Conservation (phyloP, 208 protist genomes). For the Leishmania arabica region DNA sequence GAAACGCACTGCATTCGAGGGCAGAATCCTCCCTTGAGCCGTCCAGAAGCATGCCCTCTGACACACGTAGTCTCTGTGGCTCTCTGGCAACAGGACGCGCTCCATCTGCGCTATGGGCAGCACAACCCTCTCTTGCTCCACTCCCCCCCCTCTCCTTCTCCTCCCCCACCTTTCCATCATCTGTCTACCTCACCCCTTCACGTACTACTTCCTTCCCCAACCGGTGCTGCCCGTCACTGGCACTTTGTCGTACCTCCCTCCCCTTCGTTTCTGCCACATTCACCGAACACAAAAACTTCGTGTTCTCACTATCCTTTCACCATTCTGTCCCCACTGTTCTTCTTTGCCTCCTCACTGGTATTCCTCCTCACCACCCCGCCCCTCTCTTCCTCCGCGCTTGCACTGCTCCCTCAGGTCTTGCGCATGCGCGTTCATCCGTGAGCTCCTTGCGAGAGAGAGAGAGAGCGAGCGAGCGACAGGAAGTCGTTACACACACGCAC, state of each 20-base stretch:
- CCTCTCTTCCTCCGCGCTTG: neutral
- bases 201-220: neutral
- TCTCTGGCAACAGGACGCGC: neutral
- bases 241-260: neutral
- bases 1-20: neutral
- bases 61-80: neutral
- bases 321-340: neutral
- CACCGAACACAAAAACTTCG: neutral
- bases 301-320: neutral
- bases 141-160: neutral
- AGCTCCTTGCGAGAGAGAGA: no score
- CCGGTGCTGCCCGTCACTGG: neutral
- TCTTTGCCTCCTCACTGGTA: neutral
- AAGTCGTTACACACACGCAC: neutral
- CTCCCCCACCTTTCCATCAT: neutral
- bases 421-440: neutral
- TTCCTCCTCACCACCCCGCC: neutral
- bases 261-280: neutral
- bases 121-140: neutral
- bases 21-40: no score
- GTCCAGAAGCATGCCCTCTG: neutral
- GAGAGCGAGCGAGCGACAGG: no score
- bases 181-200: neutral
- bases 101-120: neutral
- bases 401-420: neutral